Evolutionary conservation across 345 rosid genomes (phyloP), one percentile per base, ranked within the genome.

Genomic region (Sisymbrium irio): DNA sequence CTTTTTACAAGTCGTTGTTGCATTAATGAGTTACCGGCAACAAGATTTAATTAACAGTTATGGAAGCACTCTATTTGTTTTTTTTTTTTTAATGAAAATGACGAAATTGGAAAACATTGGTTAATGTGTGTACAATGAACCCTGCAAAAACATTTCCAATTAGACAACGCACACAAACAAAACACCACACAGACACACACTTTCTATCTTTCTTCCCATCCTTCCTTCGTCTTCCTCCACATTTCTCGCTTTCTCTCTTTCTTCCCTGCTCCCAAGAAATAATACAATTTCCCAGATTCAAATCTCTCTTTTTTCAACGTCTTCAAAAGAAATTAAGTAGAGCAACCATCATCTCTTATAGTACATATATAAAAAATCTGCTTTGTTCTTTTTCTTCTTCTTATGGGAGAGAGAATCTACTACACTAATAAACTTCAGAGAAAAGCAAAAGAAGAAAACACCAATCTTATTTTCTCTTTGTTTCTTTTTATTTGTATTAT

Each of bases 241-340:
- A 33, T 33, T 10, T 33, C 58, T 64, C 54, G 67, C 72, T 46
- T 40, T 44, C 60, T 62, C 54, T 10, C 40, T 36, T 11, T 11
- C 57, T 51, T 25, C n/a, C 39, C 62, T 35, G 27, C 25, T 62
- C 72, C 72, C 80, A 71, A 77, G 76, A 71, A 40, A 57, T 44
- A 36, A 70, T 76, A 65, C 77, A 65, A 65, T 71, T 71, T 50
- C 73, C 77, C 77, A 77, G 63, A 71, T 77, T 71, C 80, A 58
- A 63, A 50, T 49, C 25, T 72, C 62, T 14, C 53, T 32, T 58
- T 69, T 77, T 49, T 76, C 65, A 55, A 69, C 71, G 53, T 75
- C 65, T 51, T 47, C 67, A 35, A 46, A 74, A 11, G 45, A 19
- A 58, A 51, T 13, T 2, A 49, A 67, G 65, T 62, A 17, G 7